A percentile compares a stretch with the other conserved stretches of the same genome.
Evolutionary conservation across 2,329 filamentous ascomycete genomes (phyloP).

Genomic region (Verticillium isaacii): DNA sequence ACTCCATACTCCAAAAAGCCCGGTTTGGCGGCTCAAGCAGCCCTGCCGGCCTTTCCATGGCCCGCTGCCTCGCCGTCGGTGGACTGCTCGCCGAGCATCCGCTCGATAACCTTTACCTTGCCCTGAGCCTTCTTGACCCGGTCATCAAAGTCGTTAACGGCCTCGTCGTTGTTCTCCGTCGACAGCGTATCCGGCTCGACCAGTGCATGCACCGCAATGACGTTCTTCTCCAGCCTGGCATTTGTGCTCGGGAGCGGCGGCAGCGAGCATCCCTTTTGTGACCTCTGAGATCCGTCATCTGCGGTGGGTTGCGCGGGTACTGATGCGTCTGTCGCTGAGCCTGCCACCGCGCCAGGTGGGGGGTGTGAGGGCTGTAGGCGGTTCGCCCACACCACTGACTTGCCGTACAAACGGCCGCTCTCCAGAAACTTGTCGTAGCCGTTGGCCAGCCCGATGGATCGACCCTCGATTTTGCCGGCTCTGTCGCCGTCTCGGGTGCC

Average conservation of each 20-base stretch:
- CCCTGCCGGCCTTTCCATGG: not conserved
- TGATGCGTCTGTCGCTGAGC: not conserved
- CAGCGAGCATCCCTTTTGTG: slow-evolving; percentile 19
- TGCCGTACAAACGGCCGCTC: slow-evolving; percentile 73
- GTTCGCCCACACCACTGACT: slow-evolving; percentile 78
- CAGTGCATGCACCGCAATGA: slow-evolving; percentile 69
- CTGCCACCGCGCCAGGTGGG: slow-evolving; percentile 1
- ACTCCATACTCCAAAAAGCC: not conserved
- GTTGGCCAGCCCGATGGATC: slow-evolving; percentile 84
- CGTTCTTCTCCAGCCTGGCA: slow-evolving; percentile 68
- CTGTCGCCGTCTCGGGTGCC: slow-evolving; percentile 71
- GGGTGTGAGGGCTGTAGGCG: slow-evolving; percentile 39
- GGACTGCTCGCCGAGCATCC: slow-evolving; percentile 45
- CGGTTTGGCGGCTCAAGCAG: not conserved
- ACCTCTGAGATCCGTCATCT: not conserved
- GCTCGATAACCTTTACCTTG: slow-evolving; percentile 82
- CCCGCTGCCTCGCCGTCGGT: not conserved
- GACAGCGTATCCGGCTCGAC: slow-evolving; percentile 74
- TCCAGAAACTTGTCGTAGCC: slow-evolving; percentile 90
- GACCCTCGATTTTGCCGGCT: slow-evolving; percentile 81
- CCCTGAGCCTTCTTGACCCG: slow-evolving; percentile 76
- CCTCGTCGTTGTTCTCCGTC: slow-evolving; percentile 80
- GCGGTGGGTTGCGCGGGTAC: not conserved
- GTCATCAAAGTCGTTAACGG: slow-evolving; percentile 88
- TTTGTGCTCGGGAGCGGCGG: slow-evolving; percentile 46